Conservation (phyloP, 106 monocot species). For the Hemerocallis citrina region DNA sequence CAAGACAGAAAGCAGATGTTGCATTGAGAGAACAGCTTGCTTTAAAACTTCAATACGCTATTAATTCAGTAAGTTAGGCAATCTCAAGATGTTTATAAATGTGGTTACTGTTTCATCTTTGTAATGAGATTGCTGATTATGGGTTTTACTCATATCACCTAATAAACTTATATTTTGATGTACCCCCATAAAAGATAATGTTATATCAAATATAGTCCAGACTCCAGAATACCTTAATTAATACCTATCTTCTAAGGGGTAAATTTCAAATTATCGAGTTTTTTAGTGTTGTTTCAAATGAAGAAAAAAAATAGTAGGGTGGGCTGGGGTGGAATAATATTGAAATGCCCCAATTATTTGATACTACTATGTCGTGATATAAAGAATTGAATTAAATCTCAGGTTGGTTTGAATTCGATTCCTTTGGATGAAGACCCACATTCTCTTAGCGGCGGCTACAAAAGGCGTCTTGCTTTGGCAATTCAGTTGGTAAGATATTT, state of each 20-base stretch:
- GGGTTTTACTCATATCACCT: no score
- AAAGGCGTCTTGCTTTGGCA: slow-evolving; percentile 74
- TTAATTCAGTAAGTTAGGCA: slow-evolving; percentile 48
- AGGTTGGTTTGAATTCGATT: slow-evolving; percentile 63
- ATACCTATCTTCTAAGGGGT: no score
- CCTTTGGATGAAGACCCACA: slow-evolving; percentile 70
- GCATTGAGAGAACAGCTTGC: slow-evolving; percentile 54
- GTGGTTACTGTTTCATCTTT: neutral
- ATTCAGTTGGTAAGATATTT: slow-evolving; percentile 51
- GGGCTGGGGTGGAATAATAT: no score
- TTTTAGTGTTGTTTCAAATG: no score
- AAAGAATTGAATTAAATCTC: neutral
- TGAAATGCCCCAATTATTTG: no score
- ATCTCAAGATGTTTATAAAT: slow-evolving; percentile 5
- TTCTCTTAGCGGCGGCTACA: slow-evolving; percentile 72
- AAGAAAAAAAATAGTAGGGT: no score
- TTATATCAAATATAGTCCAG: no score
- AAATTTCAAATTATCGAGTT: no score
- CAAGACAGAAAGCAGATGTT: slow-evolving; percentile 61
- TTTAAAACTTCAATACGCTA: slow-evolving; percentile 65
- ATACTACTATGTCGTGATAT: no score
- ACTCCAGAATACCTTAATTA: no score
- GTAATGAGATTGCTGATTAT: neutral
- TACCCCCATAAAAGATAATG: no score
- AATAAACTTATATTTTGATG: no score